Evolutionary conservation across 2,329 filamentous ascomycete genomes (phyloP), one percentile per base, ranked within the genome.

Genomic region (Cercospora brassicicola): DNA sequence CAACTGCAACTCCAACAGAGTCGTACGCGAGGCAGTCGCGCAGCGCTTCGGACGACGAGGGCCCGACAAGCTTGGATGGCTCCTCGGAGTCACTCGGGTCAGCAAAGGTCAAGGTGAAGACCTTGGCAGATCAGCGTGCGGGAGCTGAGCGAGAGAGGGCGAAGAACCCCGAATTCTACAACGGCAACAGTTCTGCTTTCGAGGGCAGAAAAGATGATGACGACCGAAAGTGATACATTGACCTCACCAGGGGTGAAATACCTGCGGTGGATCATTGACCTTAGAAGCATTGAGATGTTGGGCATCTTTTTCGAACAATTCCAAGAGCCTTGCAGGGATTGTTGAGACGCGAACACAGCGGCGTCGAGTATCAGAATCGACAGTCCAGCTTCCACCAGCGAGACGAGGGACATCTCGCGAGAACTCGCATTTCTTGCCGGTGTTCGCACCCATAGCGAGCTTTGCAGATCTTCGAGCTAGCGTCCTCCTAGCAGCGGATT

Each of bases 151-250:
- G 73, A 66, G 30, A 59, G 53, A 67, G 66, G 71, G 81, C 84
- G 20, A 82, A 86, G 69, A 82, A 84, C 45, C 83, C 83, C 55
- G 90, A 96, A 76, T 86, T 96, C 57, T 97, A 97, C 77, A 97
- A 97, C 76, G 94, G 94, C 1, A 97, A 97, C 76, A 92, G 92
- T 77, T 91, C 94, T 83, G 80, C 87, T 81, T 80, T 83, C 72
- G 71, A 73, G 64, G 65, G 79, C 30, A 78, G 80, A 62, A 86
- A 85, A 39, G 87, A 89, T 71, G 85, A 89, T 60, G 85, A 88
- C 28, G 84, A 83, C 51, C 73, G 66, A 15, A 67, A 59, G 65
- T 48, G 28, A 11, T 18, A n/a, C 28, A 4, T 23, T 28, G 33
- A 18, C 30, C 20, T 20, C 33, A 59, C 31, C 23, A 13, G 20